Conservation (phyloP, 345 rosid species). For the Noccaea caerulescens region DNA sequence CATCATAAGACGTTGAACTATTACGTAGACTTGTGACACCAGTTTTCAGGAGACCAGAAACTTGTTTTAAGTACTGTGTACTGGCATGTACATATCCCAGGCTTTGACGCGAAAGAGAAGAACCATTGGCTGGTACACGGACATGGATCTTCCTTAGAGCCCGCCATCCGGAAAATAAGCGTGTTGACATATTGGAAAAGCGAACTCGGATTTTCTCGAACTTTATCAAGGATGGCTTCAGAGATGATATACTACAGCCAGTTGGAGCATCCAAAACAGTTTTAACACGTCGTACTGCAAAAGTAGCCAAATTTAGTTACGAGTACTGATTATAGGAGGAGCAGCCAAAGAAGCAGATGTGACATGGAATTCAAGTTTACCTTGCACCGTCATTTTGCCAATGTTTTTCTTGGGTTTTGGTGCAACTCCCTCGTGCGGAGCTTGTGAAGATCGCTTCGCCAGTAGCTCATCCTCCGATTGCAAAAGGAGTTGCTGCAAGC, state of each 20-base stretch:
- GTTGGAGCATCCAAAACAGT: slow-evolving; percentile 72
- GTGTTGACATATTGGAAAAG: slow-evolving; percentile 63
- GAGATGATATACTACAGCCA: slow-evolving; percentile 81
- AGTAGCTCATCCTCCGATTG: slow-evolving; percentile 95
- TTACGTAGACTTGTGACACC: slow-evolving; percentile 91
- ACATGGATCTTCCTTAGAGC: slow-evolving; percentile 68
- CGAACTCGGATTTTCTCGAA: slow-evolving; percentile 61
- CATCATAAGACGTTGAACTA: slow-evolving; percentile 90
- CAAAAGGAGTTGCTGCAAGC: slow-evolving; percentile 77
- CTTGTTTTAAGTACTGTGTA: slow-evolving; percentile 87
- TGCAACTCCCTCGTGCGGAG: slow-evolving; percentile 62
- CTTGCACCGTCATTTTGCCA: slow-evolving; percentile 98
- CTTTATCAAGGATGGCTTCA: slow-evolving; percentile 61
- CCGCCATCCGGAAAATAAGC: slow-evolving; percentile 70
- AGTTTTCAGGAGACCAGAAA: slow-evolving; percentile 86
- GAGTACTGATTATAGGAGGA: slow-evolving; percentile 6
- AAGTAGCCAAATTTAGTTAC: slow-evolving; percentile 24
- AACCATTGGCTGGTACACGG: slow-evolving; percentile 66
- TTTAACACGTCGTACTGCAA: slow-evolving; percentile 89
- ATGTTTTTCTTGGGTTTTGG: slow-evolving; percentile 76
- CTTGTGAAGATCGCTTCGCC: slow-evolving; percentile 66
- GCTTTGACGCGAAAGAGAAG: slow-evolving; percentile 91
- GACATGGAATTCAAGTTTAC: slow-evolving; percentile 44
- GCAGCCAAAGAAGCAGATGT: slow-evolving; percentile 22
- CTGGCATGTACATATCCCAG: slow-evolving; percentile 92